Evolutionary conservation across 1,284 basidiomycete genomes (phyloP).

Genomic region (Vanrija sp.): DNA sequence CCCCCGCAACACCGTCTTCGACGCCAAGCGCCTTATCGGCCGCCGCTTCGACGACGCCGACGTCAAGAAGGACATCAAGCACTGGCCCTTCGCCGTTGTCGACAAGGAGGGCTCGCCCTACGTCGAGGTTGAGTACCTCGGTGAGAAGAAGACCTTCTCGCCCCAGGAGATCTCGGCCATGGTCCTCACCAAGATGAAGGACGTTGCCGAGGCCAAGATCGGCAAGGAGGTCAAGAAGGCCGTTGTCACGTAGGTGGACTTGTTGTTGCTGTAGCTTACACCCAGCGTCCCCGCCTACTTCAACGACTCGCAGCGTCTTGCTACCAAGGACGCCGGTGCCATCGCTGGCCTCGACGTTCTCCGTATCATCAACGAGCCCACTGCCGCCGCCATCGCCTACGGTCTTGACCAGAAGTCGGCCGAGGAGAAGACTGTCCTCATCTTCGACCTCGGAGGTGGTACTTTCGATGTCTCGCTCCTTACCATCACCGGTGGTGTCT

Average conservation of each 20-base stretch:
- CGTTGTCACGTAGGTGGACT: slow-evolving; percentile 65
- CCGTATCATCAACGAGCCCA: slow-evolving; percentile 99
- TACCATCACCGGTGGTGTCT: slow-evolving; percentile 94
- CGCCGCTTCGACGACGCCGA: slow-evolving; percentile 71
- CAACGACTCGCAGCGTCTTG: slow-evolving; percentile 98
- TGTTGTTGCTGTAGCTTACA: not conserved
- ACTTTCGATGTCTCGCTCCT: slow-evolving; percentile 98
- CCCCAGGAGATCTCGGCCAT: slow-evolving; percentile 66
- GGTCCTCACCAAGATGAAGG: slow-evolving; percentile 98
- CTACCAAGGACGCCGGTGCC: slow-evolving; percentile 96
- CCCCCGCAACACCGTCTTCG: slow-evolving; percentile 64
- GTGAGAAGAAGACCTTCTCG: slow-evolving; percentile 72
- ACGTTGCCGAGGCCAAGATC: slow-evolving; percentile 97
- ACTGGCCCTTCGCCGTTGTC: slow-evolving; percentile 87
- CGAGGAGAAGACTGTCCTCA: slow-evolving; percentile 91
- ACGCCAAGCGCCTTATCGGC: slow-evolving; percentile 85
- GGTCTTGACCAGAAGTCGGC: slow-evolving; percentile 91
- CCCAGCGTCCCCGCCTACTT: slow-evolving; percentile 84
- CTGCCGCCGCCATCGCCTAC: slow-evolving; percentile 91
- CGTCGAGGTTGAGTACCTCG: slow-evolving; percentile 82
- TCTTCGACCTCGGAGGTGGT: slow-evolving; percentile 97
- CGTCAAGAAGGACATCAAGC: slow-evolving; percentile 71
- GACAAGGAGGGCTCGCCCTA: slow-evolving; percentile 76
- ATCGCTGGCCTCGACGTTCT: slow-evolving; percentile 94
- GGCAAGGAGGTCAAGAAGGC: slow-evolving; percentile 95